A percentile compares a stretch with the other conserved stretches of the same genome.
Conservation (phyloP, 495 filamentous ascomycete species). For the Aspergillus sparsus region DNA sequence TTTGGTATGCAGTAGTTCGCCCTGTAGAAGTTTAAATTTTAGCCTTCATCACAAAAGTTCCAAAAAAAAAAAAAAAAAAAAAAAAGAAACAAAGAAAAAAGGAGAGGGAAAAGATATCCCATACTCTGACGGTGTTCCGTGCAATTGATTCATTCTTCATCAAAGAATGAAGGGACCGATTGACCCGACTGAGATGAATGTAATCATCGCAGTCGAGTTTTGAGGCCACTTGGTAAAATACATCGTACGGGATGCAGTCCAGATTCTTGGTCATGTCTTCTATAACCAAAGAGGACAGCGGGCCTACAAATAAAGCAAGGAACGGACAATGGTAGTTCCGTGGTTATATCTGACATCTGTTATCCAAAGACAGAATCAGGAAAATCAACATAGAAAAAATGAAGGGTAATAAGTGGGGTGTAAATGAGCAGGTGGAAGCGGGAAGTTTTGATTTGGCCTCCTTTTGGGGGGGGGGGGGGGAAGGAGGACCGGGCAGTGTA, state of each 20-base stretch:
- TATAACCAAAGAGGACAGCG: slow-evolving; percentile 14
- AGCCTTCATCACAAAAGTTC: slow-evolving; percentile 8
- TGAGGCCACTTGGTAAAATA: slow-evolving; percentile 57
- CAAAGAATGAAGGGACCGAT: slow-evolving; percentile 53
- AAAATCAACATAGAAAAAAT: background rate
- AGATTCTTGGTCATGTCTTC: slow-evolving; percentile 29
- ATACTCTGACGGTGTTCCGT: slow-evolving; percentile 59
- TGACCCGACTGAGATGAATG: slow-evolving; percentile 49
- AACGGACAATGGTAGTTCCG: slow-evolving; percentile 6
- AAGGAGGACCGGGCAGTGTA: too few species aligned
- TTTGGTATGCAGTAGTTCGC: slow-evolving; percentile 54
- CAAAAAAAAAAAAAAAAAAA: slow-evolving; percentile 3
- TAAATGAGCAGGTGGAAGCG: background rate
- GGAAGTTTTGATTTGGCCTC: background rate
- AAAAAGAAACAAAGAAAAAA: too few species aligned
- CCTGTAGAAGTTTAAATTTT: slow-evolving; percentile 37
- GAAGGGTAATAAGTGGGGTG: background rate
- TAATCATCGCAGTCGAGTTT: slow-evolving; percentile 46
- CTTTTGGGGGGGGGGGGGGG: too few species aligned
- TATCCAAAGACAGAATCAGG: background rate
- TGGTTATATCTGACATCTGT: slow-evolving; percentile 13
- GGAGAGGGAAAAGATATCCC: slow-evolving; percentile 10
- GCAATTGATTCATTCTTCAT: slow-evolving; percentile 63
- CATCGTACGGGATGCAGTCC: slow-evolving; percentile 61
- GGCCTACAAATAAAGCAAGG: slow-evolving; percentile 12